Conservation (phyloP, 805 yeast genomes). For the Candida endomychidarum region DNA sequence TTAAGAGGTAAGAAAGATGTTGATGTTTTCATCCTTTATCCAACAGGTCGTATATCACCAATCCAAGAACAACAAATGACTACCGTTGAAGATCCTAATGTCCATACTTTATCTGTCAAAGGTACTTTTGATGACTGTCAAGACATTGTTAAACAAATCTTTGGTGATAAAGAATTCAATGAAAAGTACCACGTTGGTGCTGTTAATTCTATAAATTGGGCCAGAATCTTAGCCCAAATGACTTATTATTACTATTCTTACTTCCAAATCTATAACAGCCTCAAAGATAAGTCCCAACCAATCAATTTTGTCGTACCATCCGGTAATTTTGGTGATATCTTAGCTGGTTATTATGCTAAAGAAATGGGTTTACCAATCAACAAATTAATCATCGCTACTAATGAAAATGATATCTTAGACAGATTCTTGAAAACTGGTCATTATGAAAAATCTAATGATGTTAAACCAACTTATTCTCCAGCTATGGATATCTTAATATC, state of each 20-base stretch:
- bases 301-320: constrained; percentile 92
- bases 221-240: constrained; percentile 95
- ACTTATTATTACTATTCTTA: constrained; percentile 94
- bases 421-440: constrained; percentile 86
- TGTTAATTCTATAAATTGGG: constrained; percentile 98
- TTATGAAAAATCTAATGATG: constrained; percentile 72
- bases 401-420: constrained; percentile 91
- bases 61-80: constrained; percentile 99
- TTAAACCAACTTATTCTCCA: constrained; percentile 89
- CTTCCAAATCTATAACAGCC: constrained; percentile 51
- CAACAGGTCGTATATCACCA: constrained; percentile 96
- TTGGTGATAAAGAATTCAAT: constrained; percentile 88
- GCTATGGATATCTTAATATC: constrained; percentile 98
- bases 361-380: constrained; percentile 94
- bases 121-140: constrained; percentile 99
- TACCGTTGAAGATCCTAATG: constrained; percentile 87
- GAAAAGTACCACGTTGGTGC: constrained; percentile 93
- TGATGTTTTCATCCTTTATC: constrained; percentile 94
- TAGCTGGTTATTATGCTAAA: constrained; percentile 94
- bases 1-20: constrained; percentile 95
- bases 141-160: constrained; percentile 89
- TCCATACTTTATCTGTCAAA: constrained; percentile 90
- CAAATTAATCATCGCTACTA: constrained; percentile 88
- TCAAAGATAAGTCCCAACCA: constrained; percentile 36
- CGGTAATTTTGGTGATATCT: constrained; percentile 97